Conservation (phyloP, 768 basidiomycete species). For the Leccinum subgranulosum region DNA sequence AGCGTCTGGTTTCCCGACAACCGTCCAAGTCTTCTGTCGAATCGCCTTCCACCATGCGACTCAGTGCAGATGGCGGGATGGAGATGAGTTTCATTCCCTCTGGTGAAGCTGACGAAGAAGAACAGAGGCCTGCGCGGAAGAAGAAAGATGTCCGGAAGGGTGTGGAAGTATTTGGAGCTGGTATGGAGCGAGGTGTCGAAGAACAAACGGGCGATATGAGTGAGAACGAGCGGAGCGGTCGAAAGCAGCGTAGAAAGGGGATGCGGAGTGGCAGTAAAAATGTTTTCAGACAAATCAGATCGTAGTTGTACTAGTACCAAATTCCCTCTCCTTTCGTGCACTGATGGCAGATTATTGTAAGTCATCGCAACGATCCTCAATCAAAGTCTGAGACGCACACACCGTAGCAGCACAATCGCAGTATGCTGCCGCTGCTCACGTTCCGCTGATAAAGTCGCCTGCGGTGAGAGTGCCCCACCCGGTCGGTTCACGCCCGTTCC, state of each 20-base stretch:
- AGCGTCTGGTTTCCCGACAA: slow-evolving; percentile 46
- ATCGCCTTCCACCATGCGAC: slow-evolving; percentile 18
- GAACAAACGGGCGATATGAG: slow-evolving; percentile 45
- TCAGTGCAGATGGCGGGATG: slow-evolving; percentile 59
- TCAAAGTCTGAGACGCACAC: neutral
- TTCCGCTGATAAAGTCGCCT: slow-evolving; percentile 91
- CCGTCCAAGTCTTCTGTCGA: slow-evolving; percentile 11
- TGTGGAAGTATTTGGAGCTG: slow-evolving; percentile 80
- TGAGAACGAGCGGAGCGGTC: slow-evolving; percentile 72
- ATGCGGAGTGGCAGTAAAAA: slow-evolving; percentile 91
- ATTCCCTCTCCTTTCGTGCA: neutral
- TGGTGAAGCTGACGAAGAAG: slow-evolving; percentile 17
- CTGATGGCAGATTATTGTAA: slow-evolving; percentile 23
- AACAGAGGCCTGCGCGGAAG: slow-evolving; percentile 24
- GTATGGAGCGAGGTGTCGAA: slow-evolving; percentile 78
- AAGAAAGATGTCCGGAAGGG: slow-evolving; percentile 48
- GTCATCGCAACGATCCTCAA: slow-evolving; percentile 1
- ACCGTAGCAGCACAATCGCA: slow-evolving; percentile 47
- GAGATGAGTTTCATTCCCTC: slow-evolving; percentile 84
- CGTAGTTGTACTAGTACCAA: slow-evolving; percentile 1
- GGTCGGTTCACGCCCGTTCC: slow-evolving; percentile 38
- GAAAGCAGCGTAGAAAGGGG: slow-evolving; percentile 73
- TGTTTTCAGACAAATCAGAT: slow-evolving; percentile 48
- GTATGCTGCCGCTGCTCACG: slow-evolving; percentile 69
- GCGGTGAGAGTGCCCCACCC: slow-evolving; percentile 82